These are phyloP conservation scores for Ceratocystis variospora DNA, from an alignment of 2,329 filamentous ascomycete genomes.

Conservation along the genomic window DNA sequence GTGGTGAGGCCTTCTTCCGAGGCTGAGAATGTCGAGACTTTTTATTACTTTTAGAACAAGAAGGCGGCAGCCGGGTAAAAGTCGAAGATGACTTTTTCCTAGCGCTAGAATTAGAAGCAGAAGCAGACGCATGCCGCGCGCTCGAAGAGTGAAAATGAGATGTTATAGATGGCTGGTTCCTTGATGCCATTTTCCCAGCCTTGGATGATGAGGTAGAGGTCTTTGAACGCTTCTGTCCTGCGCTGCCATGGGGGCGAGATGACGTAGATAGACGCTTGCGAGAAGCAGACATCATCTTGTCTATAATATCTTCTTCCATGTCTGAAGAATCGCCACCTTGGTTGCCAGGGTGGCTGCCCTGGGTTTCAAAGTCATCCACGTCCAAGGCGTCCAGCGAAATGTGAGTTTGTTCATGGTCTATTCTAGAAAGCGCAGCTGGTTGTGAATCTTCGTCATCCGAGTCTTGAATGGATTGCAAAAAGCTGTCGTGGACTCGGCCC, in stretches of 20 bases:
- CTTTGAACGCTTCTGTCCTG: constrained; percentile 24
- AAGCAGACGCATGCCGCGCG: neutral
- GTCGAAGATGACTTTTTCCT: neutral
- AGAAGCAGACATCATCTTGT: constrained; percentile 34
- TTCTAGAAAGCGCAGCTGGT: constrained; percentile 12
- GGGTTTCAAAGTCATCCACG: constrained; percentile 26
- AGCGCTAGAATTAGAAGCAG: neutral
- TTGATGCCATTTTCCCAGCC: constrained; percentile 20
- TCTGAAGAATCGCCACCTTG: constrained; percentile 27
- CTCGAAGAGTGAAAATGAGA: constrained; percentile 22
- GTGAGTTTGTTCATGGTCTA: constrained; percentile 14
- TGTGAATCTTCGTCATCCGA: constrained; percentile 23
- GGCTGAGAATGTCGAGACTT: neutral
- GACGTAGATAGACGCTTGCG: constrained; percentile 30
- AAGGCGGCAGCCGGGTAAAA: neutral
- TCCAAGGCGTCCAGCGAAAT: constrained; percentile 6
- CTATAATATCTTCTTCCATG: constrained; percentile 40
- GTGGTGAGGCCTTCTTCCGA: constrained; percentile 25
- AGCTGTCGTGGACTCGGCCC: neutral
- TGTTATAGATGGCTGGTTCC: constrained; percentile 27
- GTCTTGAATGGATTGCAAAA: constrained; percentile 11
- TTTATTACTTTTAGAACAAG: neutral
- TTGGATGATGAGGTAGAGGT: constrained; percentile 20
- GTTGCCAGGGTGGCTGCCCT: constrained; percentile 25
- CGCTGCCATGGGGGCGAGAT: constrained; percentile 18